These are phyloP conservation scores for Clavulina sp. DNA, from an alignment of 768 basidiomycete genomes.

Conservation along the genomic window DNA sequence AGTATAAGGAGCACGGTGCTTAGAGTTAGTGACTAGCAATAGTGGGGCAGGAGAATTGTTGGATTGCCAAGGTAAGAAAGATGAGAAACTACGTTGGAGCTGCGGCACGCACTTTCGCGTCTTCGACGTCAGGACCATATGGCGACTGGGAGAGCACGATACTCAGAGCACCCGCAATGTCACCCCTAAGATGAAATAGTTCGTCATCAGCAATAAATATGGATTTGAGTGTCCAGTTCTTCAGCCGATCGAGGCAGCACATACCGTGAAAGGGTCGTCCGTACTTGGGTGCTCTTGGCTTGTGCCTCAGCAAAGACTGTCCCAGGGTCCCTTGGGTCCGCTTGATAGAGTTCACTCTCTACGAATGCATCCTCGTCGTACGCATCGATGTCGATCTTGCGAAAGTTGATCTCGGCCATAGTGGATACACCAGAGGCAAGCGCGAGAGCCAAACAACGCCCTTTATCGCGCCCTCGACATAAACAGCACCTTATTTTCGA, in stretches of 20 bases:
- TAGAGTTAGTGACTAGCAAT: conserved; percentile 50
- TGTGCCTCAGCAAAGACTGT: conserved; percentile 63
- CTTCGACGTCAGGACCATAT: conserved; percentile 74
- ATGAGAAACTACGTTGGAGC: neutral
- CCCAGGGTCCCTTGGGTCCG: conserved; percentile 62
- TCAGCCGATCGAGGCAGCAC: conserved; percentile 16
- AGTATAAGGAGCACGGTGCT: conserved; percentile 72
- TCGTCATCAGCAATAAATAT: neutral
- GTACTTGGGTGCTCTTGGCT: conserved; percentile 51
- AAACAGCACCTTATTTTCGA: too few relatives aligned
- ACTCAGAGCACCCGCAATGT: conserved; percentile 54
- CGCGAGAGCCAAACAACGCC: too few relatives aligned
- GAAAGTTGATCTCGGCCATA: too few relatives aligned
- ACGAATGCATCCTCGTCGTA: conserved; percentile 83
- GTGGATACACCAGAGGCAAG: too few relatives aligned
- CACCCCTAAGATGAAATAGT: conserved; percentile 34
- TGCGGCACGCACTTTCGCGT: conserved; percentile 63
- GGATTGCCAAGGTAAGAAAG: neutral
- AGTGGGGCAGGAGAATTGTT: neutral
- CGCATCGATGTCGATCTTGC: conserved; percentile 66
- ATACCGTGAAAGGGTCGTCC: conserved; percentile 57
- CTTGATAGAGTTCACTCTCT: conserved; percentile 71
- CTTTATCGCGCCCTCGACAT: too few relatives aligned
- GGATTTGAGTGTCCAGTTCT: neutral
- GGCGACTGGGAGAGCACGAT: conserved; percentile 62